Evolutionary conservation across 495 filamentous ascomycete genomes (phyloP), one percentile per base, ranked within the genome.

Genomic region (Barbatosphaeria neglecta): DNA sequence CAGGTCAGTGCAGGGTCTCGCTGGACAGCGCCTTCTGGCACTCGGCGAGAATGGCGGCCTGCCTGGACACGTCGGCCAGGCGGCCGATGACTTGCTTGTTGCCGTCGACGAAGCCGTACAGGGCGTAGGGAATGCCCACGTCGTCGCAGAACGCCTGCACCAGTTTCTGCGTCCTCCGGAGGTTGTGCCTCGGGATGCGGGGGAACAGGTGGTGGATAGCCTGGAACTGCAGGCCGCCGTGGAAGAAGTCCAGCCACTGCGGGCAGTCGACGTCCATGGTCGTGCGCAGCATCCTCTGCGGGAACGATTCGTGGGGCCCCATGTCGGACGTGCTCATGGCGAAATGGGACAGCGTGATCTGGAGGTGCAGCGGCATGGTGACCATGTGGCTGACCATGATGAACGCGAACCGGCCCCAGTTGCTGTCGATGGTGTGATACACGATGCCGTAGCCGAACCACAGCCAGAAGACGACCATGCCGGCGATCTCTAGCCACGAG

Each of bases 341-440:
- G 64, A 66, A 73, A 53, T 75, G 71, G 1, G 69, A 72, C n/a
- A 75, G 61, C 0, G 69, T 75, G 54, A 75, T 72, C 49, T 72
- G 70, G 13, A 75, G 62, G 51, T 75, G 70, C 18, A 75, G 59
- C 7, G 69, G 64, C 65, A 72, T 67, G 45, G 69, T 72, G 52
- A 63, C 46, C 42, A 70, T 55, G 56, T 73, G 70, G 24, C 65
- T 69, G 37, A 69, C 48, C 17, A 73, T 52, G 22, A 75, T 63
- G 47, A 75, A 75, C 13, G 55, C 60, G 24, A 70, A 54, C 23
- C 71, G 66, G 35, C 60, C 54, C 13, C 54, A 45, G 68, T 68
- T 73, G 17, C 58, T 66, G 10, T 68, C 68, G 11, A 75, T 57
- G 16, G 52, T 57, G 18, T 55, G 46, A 62, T 65, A 72, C 9